These are phyloP conservation scores for Endocarpon pusillum DNA, from an alignment of 495 filamentous ascomycete genomes.

Conservation along the genomic window DNA sequence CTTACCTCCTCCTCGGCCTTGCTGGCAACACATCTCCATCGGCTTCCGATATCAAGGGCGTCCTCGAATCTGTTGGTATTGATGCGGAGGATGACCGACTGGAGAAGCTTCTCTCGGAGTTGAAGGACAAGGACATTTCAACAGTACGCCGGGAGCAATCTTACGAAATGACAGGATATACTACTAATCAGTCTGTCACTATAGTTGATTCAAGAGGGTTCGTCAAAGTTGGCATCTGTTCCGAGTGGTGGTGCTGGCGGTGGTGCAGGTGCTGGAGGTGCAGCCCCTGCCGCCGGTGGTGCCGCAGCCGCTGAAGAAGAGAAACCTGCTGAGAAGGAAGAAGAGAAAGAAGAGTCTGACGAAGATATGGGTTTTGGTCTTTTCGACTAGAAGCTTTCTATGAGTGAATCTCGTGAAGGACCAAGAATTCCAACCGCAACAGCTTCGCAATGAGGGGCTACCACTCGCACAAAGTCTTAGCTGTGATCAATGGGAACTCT, in stretches of 20 bases:
- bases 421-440: no score
- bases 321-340: slow-evolving; percentile 56
- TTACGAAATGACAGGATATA: slow-evolving; percentile 1
- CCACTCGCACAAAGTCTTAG: no score
- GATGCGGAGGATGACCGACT: slow-evolving; percentile 85
- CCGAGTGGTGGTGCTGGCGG: slow-evolving; percentile 75
- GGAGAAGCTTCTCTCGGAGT: slow-evolving; percentile 69
- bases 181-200: slow-evolving; percentile 10
- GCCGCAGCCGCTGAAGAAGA: slow-evolving; percentile 53
- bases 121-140: slow-evolving; percentile 94
- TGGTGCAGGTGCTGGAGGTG: slow-evolving; percentile 43
- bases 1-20: slow-evolving; percentile 91
- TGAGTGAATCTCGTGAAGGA: slow-evolving; percentile 18
- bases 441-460: no score
- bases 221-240: slow-evolving; percentile 90
- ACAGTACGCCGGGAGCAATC: slow-evolving; percentile 41
- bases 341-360: slow-evolving; percentile 83
- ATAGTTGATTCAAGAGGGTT: slow-evolving; percentile 84
- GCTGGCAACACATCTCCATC: slow-evolving; percentile 85
- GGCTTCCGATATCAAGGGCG: slow-evolving; percentile 70
- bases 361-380: slow-evolving; percentile 99
- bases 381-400: slow-evolving; percentile 61
- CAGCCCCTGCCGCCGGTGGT: slow-evolving; percentile 48
- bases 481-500: no score
- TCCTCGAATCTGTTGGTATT: slow-evolving; percentile 88